Base-by-base conservation (phyloP, 2,329 filamentous ascomycete genomes). In the Ascochyta fabae region DNA sequence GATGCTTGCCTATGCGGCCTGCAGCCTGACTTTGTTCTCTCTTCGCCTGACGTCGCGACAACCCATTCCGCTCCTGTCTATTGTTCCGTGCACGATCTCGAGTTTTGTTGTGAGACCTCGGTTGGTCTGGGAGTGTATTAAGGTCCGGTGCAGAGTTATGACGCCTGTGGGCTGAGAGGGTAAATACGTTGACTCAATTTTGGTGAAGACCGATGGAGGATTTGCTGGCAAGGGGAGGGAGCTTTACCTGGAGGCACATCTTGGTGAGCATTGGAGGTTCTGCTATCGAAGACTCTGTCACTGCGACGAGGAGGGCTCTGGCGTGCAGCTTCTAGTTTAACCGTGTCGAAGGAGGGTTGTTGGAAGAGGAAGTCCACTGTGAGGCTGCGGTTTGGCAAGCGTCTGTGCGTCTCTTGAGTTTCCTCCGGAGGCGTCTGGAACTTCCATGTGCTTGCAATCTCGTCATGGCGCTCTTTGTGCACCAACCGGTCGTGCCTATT, bases 11-110 rank as follows among this genome's bases (percentile, higher is more conserved):
- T 19, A 56, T 33, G 3, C 36, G 47, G 15, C 53, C 53, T 24
- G 39, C 48, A 15, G 15, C 33, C 19, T 33, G 16, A 27, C 22
- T 5, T 9, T 6, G 6, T 2, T 55, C 41, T 4, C 41, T 34
- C 29, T 46, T 55, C 5, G 29, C 46, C 29, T 55, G 22, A 6
- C 52, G 52, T 8, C 52, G 47, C 6, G 52, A 55, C 12, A 39
- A 6, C 15, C 52, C 52, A 8, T 55, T 16, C 4, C 52, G 35
- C 4, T 46, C 35, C 15, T 24, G 7, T 7, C 4, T 31, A 19
- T 46, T 55, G 40, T 23, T 40, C 10, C 23, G 41, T 13, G 36
- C 40, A 19, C 45, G 39, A 22, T 19, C 34, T 34, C 23, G 34
- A 19, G 22, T 6, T 34, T 24, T 44, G 2, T n/a, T 19, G 13